Evolutionary conservation across 2,329 filamentous ascomycete genomes (phyloP).

Genomic region (Teratosphaeria nubilosa): DNA sequence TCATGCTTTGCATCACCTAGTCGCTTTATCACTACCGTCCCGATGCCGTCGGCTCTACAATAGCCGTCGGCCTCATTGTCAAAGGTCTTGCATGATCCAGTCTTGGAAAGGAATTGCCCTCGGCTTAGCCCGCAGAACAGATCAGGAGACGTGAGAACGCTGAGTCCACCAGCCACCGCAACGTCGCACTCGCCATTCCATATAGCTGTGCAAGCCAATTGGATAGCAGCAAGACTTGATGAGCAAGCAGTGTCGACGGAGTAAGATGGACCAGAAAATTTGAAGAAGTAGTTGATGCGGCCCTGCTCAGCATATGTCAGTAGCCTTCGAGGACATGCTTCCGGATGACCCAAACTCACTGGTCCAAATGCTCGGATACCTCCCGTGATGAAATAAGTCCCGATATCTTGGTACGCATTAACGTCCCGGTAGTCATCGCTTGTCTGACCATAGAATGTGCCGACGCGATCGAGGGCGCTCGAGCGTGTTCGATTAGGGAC

Average conservation of each 20-base stretch:
- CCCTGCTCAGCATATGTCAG: neutral
- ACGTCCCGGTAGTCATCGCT: slow-evolving; percentile 25
- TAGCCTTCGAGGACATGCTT: neutral
- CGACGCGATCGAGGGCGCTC: slow-evolving; percentile 21
- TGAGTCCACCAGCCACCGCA: slow-evolving; percentile 21
- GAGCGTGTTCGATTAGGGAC: slow-evolving; percentile 21
- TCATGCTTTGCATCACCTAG: slow-evolving; percentile 22
- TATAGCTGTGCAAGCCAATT: slow-evolving; percentile 18
- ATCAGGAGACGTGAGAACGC: slow-evolving; percentile 18
- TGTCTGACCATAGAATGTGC: slow-evolving; percentile 25
- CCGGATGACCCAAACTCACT: slow-evolving; percentile 1
- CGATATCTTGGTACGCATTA: slow-evolving; percentile 17
- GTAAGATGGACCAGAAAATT: slow-evolving; percentile 17
- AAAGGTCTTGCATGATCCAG: slow-evolving; percentile 9
- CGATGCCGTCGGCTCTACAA: slow-evolving; percentile 20
- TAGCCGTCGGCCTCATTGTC: slow-evolving; percentile 15
- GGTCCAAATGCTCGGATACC: slow-evolving; percentile 20
- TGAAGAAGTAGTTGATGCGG: slow-evolving; percentile 16
- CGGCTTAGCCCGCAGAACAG: slow-evolving; percentile 8
- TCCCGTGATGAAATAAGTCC: slow-evolving; percentile 17
- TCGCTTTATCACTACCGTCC: slow-evolving; percentile 20
- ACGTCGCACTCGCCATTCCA: slow-evolving; percentile 22
- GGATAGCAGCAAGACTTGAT: slow-evolving; percentile 13
- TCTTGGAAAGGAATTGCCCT: slow-evolving; percentile 5
- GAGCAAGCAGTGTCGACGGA: slow-evolving; percentile 24